Conservation (phyloP, 1,284 basidiomycete genomes). For the Boletus subluridellus region DNA sequence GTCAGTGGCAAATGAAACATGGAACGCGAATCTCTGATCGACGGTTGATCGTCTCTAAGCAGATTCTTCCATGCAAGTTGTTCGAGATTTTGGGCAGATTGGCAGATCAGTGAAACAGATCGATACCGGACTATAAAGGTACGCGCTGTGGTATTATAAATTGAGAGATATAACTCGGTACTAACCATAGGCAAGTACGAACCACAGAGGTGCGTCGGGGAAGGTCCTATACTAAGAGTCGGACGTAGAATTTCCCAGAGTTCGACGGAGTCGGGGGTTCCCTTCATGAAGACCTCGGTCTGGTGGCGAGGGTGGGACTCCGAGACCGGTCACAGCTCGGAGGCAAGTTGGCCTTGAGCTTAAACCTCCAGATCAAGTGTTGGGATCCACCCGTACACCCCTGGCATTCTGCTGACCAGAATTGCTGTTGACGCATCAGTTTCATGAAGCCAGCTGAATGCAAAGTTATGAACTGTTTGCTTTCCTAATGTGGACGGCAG, state of each 20-base stretch:
- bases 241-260: neutral
- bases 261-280: neutral
- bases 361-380: too few species aligned
- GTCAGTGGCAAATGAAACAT: neutral
- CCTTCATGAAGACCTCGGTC: neutral
- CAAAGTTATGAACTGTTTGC: too few species aligned
- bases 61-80: constrained; percentile 3
- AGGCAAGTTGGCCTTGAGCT: too few species aligned
- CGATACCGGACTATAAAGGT: neutral
- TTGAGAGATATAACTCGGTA: neutral
- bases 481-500: neutral
- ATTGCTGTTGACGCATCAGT: neutral
- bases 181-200: neutral
- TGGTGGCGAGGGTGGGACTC: neutral
- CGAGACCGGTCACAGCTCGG: neutral
- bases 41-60: constrained; percentile 4
- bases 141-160: neutral
- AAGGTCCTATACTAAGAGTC: neutral
- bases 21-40: constrained; percentile 16
- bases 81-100: neutral
- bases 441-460: neutral
- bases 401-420: neutral
- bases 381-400: neutral
- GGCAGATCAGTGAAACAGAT: neutral
- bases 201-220: too few species aligned